Base-by-base conservation (phyloP, 306 rosid species). In the Lathyrus sativus region DNA sequence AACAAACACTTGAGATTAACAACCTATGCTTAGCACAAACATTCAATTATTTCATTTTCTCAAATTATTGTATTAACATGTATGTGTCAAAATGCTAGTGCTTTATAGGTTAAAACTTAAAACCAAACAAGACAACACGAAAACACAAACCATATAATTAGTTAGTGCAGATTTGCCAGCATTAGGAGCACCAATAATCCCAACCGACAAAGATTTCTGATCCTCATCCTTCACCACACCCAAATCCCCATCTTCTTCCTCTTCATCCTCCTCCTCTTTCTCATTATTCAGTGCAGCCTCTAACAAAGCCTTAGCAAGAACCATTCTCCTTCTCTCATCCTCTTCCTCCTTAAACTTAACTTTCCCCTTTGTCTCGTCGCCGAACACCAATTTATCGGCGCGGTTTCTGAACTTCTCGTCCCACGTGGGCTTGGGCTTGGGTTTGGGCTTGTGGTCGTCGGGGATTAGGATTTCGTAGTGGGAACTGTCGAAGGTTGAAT, bases 131-230 rank as follows among this genome's bases (percentile, higher is more conserved):
- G 9, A 45, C 7, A 15, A 62, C 2, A 22, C 24, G 9, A 49
- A 46, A 0, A 65, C 39, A 70, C 80, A 13, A 59, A 92, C 98
- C 98, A 92, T 80, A 44, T 17, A 86, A 76, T 92, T 92, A 6
- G 96, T 90, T n/a, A 92, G 85, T 0, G 96, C 89, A 43, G 96
- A 92, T 73, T 92, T 92, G 44, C 98, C 98, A 15, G 96, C 98
- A 76, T 92, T 92, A 11, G 98, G 98, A 1, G 96, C 98, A 15
- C 98, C 96, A 3, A 92, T 84, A 33, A 92, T 88, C 68, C 98
- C 98, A 2, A 92, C 98, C 0, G 93, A 75, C 75, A 92, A 43
- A 2, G 96, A 90, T 53, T 83, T 90, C 81, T 90, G 98, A 46
- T 92, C 96, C 79, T 88, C 98, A 72, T 90, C 96, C 48, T 79